A percentile compares a stretch with the other conserved stretches of the same genome.
phyloP scores from a whole-genome alignment of 371 early-diverging fungal genomes.

The Mucor piriformis region DNA sequence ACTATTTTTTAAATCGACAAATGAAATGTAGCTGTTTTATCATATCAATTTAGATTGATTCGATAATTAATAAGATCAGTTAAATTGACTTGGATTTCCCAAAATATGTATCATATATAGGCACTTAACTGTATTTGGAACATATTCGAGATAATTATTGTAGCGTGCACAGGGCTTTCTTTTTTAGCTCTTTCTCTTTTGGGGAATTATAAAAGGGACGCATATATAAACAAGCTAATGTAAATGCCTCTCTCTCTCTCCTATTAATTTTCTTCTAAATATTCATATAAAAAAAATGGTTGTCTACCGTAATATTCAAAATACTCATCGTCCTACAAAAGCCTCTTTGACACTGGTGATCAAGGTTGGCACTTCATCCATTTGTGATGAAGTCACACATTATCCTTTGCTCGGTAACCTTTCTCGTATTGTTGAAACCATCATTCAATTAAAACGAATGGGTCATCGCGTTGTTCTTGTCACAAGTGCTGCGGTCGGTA shows the following conservation, averaged over 20 bases:
- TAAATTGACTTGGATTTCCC: no score
- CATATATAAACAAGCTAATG: slow-evolving; percentile 4
- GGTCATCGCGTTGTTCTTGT: slow-evolving; percentile 92
- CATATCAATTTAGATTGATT: no score
- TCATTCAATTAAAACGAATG: slow-evolving; percentile 70
- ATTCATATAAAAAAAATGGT: slow-evolving; percentile 20
- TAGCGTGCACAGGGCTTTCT: slow-evolving; percentile 21
- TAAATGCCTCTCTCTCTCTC: neutral
- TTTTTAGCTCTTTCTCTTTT: slow-evolving; percentile 2
- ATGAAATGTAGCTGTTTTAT: no score
- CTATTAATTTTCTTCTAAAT: neutral
- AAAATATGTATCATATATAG: neutral
- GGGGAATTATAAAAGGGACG: slow-evolving; percentile 14
- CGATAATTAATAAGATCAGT: no score
- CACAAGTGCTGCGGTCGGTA: slow-evolving; percentile 92
- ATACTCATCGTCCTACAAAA: slow-evolving; percentile 46
- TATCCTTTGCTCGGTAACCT: slow-evolving; percentile 86
- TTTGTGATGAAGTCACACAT: slow-evolving; percentile 89
- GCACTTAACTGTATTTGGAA: slow-evolving; percentile 7
- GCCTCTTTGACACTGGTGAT: slow-evolving; percentile 77
- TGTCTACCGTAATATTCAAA: slow-evolving; percentile 47
- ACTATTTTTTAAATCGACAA: no score
- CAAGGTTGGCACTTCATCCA: slow-evolving; percentile 93
- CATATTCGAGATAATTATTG: slow-evolving; percentile 5
- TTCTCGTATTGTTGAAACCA: slow-evolving; percentile 88